These are phyloP conservation scores for Fusarium lateritium DNA, from an alignment of 2,329 filamentous ascomycete species.

Conservation along the genomic window DNA sequence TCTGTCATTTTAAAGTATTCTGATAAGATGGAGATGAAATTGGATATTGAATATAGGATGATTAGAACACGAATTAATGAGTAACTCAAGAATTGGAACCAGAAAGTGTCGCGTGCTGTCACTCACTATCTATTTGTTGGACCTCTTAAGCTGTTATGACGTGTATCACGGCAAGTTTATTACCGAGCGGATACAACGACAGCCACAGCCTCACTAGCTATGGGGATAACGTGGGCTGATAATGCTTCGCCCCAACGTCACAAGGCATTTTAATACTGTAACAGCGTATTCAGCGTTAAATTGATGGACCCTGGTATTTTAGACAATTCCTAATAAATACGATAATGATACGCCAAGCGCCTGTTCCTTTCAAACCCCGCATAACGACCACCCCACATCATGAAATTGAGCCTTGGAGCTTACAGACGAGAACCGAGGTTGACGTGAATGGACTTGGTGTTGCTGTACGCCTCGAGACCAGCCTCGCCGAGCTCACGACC, in stretches of 20 bases:
- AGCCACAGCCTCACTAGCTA: conserved; percentile 17
- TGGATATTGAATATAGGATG: not conserved
- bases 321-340: conserved; percentile 17
- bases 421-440: conserved; percentile 47
- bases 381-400: not conserved
- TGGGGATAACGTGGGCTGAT: conserved; percentile 2
- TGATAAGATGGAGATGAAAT: not conserved
- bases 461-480: conserved; percentile 48
- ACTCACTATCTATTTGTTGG: conserved; percentile 18
- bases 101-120: conserved; percentile 28
- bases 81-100: conserved; percentile 1
- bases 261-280: conserved; percentile 1
- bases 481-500: conserved; percentile 48
- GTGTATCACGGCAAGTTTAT: conserved; percentile 27
- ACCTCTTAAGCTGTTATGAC: conserved; percentile 31
- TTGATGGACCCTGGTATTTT: conserved; percentile 27
- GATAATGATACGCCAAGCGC: conserved; percentile 37
- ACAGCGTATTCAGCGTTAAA: not conserved
- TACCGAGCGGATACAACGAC: conserved; percentile 2
- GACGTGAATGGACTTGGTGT: conserved; percentile 48
- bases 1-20: conserved; percentile 26
- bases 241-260: conserved; percentile 18
- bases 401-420: conserved; percentile 8
- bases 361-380: conserved; percentile 4
- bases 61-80: not conserved